These are phyloP conservation scores for Odonthalia washingtoniensis DNA, from an alignment of 31 red algal species.

Conservation along the genomic window DNA sequence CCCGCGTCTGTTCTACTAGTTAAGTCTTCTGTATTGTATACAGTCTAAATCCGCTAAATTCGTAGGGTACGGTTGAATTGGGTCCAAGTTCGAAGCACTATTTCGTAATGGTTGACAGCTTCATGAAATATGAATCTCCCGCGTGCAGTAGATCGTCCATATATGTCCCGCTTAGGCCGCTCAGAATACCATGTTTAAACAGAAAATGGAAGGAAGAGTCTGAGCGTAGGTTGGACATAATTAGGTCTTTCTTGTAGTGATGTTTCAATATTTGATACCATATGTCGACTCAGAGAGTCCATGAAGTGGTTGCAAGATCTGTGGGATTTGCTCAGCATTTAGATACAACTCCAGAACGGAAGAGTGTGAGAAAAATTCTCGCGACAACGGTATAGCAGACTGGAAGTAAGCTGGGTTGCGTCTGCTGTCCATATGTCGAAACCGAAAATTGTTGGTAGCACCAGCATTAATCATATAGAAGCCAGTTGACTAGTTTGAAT, in stretches of 20 bases:
- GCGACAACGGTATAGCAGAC: slow-evolving; percentile 21
- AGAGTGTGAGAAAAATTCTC: slow-evolving; percentile 29
- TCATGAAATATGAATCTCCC: not conserved
- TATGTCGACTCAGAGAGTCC: slow-evolving; percentile 42
- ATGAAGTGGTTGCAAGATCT: slow-evolving; percentile 46
- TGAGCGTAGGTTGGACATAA: slow-evolving; percentile 22
- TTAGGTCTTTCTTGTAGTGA: not conserved
- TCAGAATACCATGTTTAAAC: slow-evolving; percentile 3
- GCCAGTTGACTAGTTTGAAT: slow-evolving; percentile 23
- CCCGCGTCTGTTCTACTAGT: too few relatives aligned
- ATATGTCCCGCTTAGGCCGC: slow-evolving; percentile 17
- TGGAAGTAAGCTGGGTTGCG: slow-evolving; percentile 44
- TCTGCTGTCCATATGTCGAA: slow-evolving; percentile 42
- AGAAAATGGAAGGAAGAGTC: too few relatives aligned
- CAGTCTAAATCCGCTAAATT: too few relatives aligned
- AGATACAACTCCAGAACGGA: slow-evolving; percentile 46
- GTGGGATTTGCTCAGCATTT: slow-evolving; percentile 1
- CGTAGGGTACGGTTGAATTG: too few relatives aligned
- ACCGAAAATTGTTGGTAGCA: not conserved
- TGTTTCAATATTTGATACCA: slow-evolving; percentile 31
- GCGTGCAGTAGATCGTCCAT: slow-evolving; percentile 34
- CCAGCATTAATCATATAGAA: slow-evolving; percentile 31
- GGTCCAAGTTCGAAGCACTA: not conserved
- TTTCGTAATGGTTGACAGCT: not conserved
- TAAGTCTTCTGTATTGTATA: too few relatives aligned